phyloP scores from a whole-genome alignment of 108 stramenopile species.

The Stephanodiscus triporus region DNA sequence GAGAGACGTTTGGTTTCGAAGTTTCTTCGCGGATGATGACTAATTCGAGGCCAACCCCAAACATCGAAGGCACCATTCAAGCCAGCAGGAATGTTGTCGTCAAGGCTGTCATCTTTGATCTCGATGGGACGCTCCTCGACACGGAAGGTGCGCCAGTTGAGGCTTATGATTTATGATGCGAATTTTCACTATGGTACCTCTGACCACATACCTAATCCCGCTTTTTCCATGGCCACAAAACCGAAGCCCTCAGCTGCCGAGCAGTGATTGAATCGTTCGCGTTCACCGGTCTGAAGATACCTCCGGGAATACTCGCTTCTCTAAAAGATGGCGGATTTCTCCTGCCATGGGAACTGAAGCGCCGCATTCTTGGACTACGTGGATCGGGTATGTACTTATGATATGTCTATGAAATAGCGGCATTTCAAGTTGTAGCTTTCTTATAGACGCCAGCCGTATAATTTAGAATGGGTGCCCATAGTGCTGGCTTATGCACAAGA shows the following conservation, averaged over 20 bases:
- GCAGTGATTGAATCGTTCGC: conserved; percentile 67
- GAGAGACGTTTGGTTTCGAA: no score
- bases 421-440: background rate
- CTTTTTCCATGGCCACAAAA: background rate
- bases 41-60: background rate
- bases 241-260: conserved; percentile 61
- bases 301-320: conserved; percentile 22
- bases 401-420: background rate
- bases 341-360: conserved; percentile 82
- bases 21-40: conserved; percentile 5
- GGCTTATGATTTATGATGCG: background rate
- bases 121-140: conserved; percentile 85
- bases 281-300: conserved; percentile 24
- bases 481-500: conserved; percentile 61
- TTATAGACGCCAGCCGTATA: background rate
- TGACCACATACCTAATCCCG: background rate
- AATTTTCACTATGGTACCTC: background rate
- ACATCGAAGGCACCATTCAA: background rate
- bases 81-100: background rate
- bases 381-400: conserved; percentile 36
- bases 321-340: conserved; percentile 25
- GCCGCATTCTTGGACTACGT: conserved; percentile 67
- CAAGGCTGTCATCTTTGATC: conserved; percentile 53
- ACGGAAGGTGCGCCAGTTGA: conserved; percentile 38
- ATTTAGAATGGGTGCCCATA: conserved; percentile 77